Base-by-base conservation (phyloP, 2,329 filamentous ascomycete species). In the Xylaria sp. region DNA sequence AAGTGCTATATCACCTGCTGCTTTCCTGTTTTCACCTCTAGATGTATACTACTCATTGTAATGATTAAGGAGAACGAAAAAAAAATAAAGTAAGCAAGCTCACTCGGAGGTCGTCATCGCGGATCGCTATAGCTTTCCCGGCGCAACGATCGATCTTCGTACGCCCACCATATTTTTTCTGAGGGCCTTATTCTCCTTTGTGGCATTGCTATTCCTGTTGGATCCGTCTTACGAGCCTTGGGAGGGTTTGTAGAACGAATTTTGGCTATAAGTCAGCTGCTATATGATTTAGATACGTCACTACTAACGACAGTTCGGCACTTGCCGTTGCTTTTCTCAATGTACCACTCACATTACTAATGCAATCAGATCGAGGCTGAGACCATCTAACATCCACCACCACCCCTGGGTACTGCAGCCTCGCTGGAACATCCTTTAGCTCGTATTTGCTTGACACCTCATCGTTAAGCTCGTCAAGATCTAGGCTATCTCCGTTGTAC, bases 331-430 rank as follows among this genome's bases (percentile, higher is more conserved):
- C 38, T 54, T 6, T 54, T 15, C 27, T 47, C 39, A 20, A 61
- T 54, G 38, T 54, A 61, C 59, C 49, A 61, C 22, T 61, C 45
- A 15, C 39, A 61, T 13, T 50, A 49, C 22, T 17, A 38, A 4
- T 25, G 5, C n/a, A 56, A 17, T 0, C 7, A 1, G 25, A 39
- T 10, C 22, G 38, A 1, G 2, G 22, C n/a, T 57, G 5, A 10
- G 54, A 53, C 47, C 47, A 63, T 39, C 54, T 29, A 2, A 63
- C 11, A n/a, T 58, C 20, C 15, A 59, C 27, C 15, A 63, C 38
- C 3, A 63, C 27, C 10, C 54, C 38, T 13, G 47, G 45, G 1
- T 11, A 61, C 27, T 29, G 22, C 5, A 27, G 45, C 5, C 17
- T 17, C 22, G 11, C 7, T 49, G 2, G 45, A 3, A n/a, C 22